Evolutionary conservation across 805 yeast species (phyloP).

Genomic region (Lipomyces orientalis): DNA sequence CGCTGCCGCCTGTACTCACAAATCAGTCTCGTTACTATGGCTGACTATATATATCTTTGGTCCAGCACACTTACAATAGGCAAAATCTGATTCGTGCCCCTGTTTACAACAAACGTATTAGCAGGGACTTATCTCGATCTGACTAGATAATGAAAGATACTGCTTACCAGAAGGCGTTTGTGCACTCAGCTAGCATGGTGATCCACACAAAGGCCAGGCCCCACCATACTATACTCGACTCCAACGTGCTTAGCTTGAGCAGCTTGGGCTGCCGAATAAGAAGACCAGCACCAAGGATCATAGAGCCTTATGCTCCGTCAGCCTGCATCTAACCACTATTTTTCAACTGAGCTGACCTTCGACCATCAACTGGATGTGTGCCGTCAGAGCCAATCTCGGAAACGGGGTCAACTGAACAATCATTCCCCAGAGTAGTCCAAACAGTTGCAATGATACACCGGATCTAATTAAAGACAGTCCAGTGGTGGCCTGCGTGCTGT

Average conservation of each 20-base stretch:
- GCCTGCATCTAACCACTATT: neutral
- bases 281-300: neutral
- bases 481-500: neutral
- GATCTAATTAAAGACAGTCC: neutral
- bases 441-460: conserved; percentile 2
- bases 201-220: neutral
- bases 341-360: neutral
- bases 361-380: conserved; percentile 7
- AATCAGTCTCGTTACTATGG: neutral
- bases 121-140: neutral
- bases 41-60: neutral
- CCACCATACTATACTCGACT: neutral
- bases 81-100: conserved; percentile 3
- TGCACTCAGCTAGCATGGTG: neutral
- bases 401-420: conserved; percentile 1
- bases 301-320: neutral
- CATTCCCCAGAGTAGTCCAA: conserved; percentile 4
- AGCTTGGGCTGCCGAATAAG: conserved; percentile 7
- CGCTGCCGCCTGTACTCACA: conserved; percentile 4
- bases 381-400: conserved; percentile 4
- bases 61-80: conserved; percentile 5
- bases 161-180: neutral
- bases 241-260: conserved; percentile 1
- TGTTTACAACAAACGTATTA: neutral
- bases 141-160: neutral